Percentiles rank a stretch among this genome's conserved stretches.
phyloP scores from a whole-genome alignment of 2,329 filamentous ascomycete species.

The Phoma sp. region DNA sequence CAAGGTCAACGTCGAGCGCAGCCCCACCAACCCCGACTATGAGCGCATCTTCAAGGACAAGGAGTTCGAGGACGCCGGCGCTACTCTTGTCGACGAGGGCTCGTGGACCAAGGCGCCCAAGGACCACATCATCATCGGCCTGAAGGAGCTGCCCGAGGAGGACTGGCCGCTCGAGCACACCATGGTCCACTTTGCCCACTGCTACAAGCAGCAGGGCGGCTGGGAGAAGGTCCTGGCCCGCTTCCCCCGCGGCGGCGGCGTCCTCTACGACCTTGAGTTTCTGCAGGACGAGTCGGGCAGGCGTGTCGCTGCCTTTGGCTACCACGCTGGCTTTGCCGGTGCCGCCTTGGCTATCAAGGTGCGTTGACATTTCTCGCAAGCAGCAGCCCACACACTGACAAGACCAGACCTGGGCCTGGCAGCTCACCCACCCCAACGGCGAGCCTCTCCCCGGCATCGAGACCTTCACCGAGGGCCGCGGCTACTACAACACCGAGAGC shows the following conservation, averaged over 20 bases:
- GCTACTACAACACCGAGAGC: constrained; percentile 75
- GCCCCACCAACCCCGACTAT: constrained; percentile 46
- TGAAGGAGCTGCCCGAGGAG: constrained; percentile 51
- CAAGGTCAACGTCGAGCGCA: constrained; percentile 49
- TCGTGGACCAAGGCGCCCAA: constrained; percentile 48
- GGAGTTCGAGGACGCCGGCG: constrained; percentile 49
- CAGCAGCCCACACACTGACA: constrained; percentile 12
- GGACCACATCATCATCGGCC: constrained; percentile 50
- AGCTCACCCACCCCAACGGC: constrained; percentile 72
- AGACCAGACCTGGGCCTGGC: constrained; percentile 78
- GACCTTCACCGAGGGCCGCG: constrained; percentile 55
- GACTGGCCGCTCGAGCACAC: constrained; percentile 49
- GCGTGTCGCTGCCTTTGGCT: constrained; percentile 73
- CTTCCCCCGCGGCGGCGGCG: constrained; percentile 77
- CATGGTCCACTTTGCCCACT: constrained; percentile 52
- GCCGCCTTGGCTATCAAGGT: constrained; percentile 54
- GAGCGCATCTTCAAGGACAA: constrained; percentile 51
- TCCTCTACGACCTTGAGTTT: constrained; percentile 87
- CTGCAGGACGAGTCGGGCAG: constrained; percentile 74
- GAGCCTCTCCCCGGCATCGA: constrained; percentile 70
- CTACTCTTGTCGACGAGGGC: constrained; percentile 46
- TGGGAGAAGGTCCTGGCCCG: constrained; percentile 82
- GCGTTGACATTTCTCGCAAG: not conserved
- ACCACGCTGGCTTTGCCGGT: constrained; percentile 55
- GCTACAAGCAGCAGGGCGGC: constrained; percentile 52